Evolutionary conservation across 768 basidiomycete species (phyloP).

Genomic region (Dendrothele bispora): DNA sequence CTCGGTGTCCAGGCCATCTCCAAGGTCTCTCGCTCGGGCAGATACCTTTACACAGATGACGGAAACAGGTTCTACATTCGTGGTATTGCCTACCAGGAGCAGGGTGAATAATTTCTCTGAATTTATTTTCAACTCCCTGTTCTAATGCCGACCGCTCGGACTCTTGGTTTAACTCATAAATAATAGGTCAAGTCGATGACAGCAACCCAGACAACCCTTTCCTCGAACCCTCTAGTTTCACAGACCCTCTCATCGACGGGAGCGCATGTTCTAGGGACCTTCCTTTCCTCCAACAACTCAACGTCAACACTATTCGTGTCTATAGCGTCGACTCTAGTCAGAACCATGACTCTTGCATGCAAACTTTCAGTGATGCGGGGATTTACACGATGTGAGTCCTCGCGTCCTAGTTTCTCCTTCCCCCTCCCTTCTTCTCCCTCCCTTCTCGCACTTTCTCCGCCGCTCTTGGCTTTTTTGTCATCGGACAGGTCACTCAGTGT

Average conservation of each 20-base stretch:
- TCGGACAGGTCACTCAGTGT: no score
- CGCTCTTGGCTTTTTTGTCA: no score
- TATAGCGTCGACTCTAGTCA: conserved; percentile 83
- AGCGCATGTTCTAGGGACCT: conserved; percentile 76
- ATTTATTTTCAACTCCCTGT: neutral
- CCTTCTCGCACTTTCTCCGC: no score
- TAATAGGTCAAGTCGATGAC: conserved; percentile 39
- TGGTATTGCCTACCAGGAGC: conserved; percentile 82
- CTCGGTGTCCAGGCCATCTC: conserved; percentile 64
- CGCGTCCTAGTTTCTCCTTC: neutral
- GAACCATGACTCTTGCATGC: conserved; percentile 90
- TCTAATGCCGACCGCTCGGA: no score
- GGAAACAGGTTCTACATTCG: conserved; percentile 87
- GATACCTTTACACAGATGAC: conserved; percentile 77
- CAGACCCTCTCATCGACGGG: conserved; percentile 74
- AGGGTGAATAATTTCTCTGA: conserved; percentile 47
- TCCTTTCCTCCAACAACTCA: conserved; percentile 71
- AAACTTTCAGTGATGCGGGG: conserved; percentile 66
- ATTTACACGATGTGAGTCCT: conserved; percentile 84
- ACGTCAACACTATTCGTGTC: conserved; percentile 79
- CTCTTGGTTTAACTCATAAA: no score
- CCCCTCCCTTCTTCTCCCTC: conserved; percentile 3
- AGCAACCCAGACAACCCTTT: conserved; percentile 62
- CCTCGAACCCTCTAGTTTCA: conserved; percentile 70
- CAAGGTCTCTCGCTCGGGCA: conserved; percentile 66